Evolutionary conservation across 2,329 filamentous ascomycete species (phyloP).

Genomic region (Malbranchea cinnamomea): DNA sequence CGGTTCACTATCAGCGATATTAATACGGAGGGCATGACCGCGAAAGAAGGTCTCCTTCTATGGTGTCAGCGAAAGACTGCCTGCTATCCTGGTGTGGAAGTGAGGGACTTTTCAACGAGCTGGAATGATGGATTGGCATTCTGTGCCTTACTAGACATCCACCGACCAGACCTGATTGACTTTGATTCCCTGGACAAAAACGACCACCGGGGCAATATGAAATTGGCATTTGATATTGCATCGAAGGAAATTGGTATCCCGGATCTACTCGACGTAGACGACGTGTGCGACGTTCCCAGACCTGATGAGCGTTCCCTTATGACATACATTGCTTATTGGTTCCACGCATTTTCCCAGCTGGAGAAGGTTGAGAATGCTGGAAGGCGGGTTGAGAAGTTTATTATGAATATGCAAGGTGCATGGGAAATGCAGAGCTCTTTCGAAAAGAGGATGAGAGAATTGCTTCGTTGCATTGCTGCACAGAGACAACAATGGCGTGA

Average conservation of each 20-base stretch:
- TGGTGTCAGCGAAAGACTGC: conserved; percentile 99
- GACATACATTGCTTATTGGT: conserved; percentile 99
- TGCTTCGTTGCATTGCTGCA: conserved; percentile 58
- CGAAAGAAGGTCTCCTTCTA: conserved; percentile 83
- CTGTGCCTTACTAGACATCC: conserved; percentile 90
- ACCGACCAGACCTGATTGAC: conserved; percentile 92
- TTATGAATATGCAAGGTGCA: conserved; percentile 95
- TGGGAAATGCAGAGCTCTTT: conserved; percentile 99
- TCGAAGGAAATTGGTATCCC: conserved; percentile 94
- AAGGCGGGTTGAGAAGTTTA: conserved; percentile 91
- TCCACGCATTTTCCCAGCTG: conserved; percentile 98
- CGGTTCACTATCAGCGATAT: conserved; percentile 98
- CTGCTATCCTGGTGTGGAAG: conserved; percentile 93
- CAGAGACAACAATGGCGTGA: conserved; percentile 65
- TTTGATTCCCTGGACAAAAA: conserved; percentile 88
- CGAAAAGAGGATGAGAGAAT: conserved; percentile 73
- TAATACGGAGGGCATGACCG: conserved; percentile 93
- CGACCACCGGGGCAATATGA: conserved; percentile 94
- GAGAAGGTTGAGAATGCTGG: conserved; percentile 97
- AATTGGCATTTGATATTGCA: conserved; percentile 91
- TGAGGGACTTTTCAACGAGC: conserved; percentile 84
- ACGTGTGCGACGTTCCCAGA: conserved; percentile 91
- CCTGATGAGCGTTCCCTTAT: conserved; percentile 94
- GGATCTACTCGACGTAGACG: conserved; percentile 87
- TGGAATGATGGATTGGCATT: conserved; percentile 98